Percentiles rank a stretch among this genome's conserved stretches.
Evolutionary conservation across 2,329 filamentous ascomycete genomes (phyloP).

Genomic region (Colletotrichum sp.): DNA sequence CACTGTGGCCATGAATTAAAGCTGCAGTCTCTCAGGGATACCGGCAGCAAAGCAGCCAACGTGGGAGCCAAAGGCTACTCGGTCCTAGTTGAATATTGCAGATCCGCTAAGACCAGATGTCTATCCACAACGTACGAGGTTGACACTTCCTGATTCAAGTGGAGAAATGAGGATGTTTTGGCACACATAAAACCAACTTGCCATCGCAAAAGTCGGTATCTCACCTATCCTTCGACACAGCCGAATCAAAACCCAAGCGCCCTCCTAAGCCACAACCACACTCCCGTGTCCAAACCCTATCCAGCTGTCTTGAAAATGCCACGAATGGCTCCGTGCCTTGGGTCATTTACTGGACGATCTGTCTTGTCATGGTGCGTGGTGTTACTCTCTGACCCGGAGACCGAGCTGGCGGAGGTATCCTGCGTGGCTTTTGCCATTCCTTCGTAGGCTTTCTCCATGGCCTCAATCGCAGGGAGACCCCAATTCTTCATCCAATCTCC

Average conservation of each 20-base stretch:
- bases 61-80: not conserved
- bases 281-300: not conserved
- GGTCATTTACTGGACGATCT: not conserved
- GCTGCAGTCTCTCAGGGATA: not conserved
- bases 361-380: not conserved
- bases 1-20: not conserved
- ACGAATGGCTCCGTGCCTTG: not conserved
- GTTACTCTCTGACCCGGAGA: fast-evolving
- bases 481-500: not conserved
- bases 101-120: not conserved
- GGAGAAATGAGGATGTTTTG: not conserved
- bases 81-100: not conserved
- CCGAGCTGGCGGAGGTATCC: not conserved
- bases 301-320: not conserved
- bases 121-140: too few relatives aligned
- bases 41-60: not conserved
- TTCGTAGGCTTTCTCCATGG: not conserved
- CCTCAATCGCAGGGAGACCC: not conserved
- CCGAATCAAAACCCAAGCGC: not conserved
- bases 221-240: not conserved
- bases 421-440: not conserved
- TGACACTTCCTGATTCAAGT: not conserved
- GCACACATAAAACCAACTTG: not conserved
- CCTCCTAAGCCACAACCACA: not conserved
- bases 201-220: not conserved